phyloP scores from a whole-genome alignment of 345 rosid species.

The Lumnitzera racemosa region DNA sequence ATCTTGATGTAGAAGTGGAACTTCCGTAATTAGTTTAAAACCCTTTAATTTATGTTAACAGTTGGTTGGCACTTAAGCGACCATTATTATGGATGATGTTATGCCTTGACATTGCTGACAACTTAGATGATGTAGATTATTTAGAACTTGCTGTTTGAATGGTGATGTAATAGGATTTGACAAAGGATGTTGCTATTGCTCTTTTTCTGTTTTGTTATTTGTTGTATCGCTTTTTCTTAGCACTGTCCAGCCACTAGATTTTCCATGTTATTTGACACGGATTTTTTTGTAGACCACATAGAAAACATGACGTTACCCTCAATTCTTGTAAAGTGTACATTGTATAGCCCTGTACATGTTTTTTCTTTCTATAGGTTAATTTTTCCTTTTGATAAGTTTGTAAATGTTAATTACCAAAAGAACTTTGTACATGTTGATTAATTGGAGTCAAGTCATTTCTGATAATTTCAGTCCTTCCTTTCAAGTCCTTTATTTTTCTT shows the following conservation, averaged over 20 bases:
- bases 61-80: conserved; percentile 18
- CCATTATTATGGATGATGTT: conserved; percentile 29
- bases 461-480: no score
- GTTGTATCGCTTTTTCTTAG: conserved; percentile 19
- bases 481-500: no score
- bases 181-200: conserved; percentile 24
- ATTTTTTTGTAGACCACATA: no score
- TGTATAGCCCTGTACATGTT: no score
- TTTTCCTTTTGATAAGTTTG: no score
- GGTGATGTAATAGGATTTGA: conserved; percentile 35
- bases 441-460: no score
- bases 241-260: not conserved
- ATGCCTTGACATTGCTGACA: conserved; percentile 22
- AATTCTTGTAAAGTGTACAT: no score
- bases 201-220: conserved; percentile 19
- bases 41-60: conserved; percentile 21
- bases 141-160: conserved; percentile 19
- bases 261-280: no score
- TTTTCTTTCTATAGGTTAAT: no score
- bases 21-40: conserved; percentile 10
- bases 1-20: conserved; percentile 4
- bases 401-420: no score
- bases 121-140: conserved; percentile 24
- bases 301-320: no score
- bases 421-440: no score